Evolutionary conservation across 495 filamentous ascomycete species (phyloP).

Genomic region (Daldinia grandis): DNA sequence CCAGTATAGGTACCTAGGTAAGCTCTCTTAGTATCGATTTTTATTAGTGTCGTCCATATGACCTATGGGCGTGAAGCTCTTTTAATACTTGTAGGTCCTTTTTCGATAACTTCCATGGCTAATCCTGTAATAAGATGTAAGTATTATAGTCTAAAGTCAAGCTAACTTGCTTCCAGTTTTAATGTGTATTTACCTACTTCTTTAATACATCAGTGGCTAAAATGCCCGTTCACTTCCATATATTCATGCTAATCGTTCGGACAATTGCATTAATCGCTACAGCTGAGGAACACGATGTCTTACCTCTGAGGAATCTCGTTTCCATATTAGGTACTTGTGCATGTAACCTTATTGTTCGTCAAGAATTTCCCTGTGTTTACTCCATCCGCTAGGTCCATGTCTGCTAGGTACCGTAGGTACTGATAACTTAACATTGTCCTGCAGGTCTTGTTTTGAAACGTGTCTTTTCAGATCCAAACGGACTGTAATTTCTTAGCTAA

Average conservation of each 20-base stretch:
- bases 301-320: neutral
- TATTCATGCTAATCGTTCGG: neutral
- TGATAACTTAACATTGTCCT: slow-evolving; percentile 13
- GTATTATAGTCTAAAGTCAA: neutral
- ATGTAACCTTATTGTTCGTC: slow-evolving; percentile 15
- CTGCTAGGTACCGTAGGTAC: slow-evolving; percentile 3
- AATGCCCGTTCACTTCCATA: neutral
- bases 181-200: neutral
- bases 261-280: neutral
- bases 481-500: slow-evolving; percentile 15
- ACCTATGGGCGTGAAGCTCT: too few species aligned
- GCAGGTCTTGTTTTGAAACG: slow-evolving; percentile 38
- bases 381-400: neutral
- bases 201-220: neutral
- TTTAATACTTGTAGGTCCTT: too few species aligned
- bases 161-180: neutral
- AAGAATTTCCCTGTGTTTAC: slow-evolving; percentile 24
- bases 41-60: too few species aligned
- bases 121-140: too few species aligned
- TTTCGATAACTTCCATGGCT: too few species aligned
- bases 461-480: slow-evolving; percentile 24
- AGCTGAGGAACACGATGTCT: slow-evolving; percentile 17
- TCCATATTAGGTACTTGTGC: neutral
- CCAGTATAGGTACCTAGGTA: too few species aligned
- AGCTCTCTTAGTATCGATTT: too few species aligned